phyloP scores from a whole-genome alignment of 169 alveolate species.

The Eimeria maxima region DNA sequence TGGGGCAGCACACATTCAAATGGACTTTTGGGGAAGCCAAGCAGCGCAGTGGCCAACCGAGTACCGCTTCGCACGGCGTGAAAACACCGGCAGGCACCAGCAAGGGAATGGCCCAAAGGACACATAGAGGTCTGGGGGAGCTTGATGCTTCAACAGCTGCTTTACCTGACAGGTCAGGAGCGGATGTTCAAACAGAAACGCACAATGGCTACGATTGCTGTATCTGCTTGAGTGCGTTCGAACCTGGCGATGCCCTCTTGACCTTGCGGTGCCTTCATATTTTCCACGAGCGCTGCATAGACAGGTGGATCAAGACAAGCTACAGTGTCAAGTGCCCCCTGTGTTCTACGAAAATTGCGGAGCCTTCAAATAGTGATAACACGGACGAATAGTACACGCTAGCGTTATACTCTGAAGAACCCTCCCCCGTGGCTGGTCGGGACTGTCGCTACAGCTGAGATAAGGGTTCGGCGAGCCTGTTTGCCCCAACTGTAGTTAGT shows the following conservation, averaged over 20 bases:
- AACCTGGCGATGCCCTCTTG: constrained; percentile 51
- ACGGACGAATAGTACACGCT: neutral
- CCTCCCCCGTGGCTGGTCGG: neutral
- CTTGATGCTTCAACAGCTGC: neutral
- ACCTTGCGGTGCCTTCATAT: constrained; percentile 70
- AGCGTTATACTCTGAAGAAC: neutral
- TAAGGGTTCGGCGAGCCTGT: neutral
- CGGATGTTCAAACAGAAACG: neutral
- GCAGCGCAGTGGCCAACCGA: neutral
- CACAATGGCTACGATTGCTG: constrained; percentile 54
- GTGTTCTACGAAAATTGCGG: constrained; percentile 54
- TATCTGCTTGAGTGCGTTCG: constrained; percentile 53
- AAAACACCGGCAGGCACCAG: neutral
- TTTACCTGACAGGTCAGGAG: neutral
- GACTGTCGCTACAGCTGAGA: neutral
- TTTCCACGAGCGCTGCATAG: constrained; percentile 54
- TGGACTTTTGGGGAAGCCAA: constrained; percentile 44
- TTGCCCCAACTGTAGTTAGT: neutral
- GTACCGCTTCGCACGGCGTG: neutral
- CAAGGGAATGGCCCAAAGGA: neutral
- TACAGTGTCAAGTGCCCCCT: constrained; percentile 46
- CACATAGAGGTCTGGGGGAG: neutral
- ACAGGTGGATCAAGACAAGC: constrained; percentile 70
- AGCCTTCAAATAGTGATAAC: neutral
- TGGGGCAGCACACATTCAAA: constrained; percentile 34